Evolutionary conservation across 805 yeast species (phyloP).

Genomic region (Saturnispora halmiae): DNA sequence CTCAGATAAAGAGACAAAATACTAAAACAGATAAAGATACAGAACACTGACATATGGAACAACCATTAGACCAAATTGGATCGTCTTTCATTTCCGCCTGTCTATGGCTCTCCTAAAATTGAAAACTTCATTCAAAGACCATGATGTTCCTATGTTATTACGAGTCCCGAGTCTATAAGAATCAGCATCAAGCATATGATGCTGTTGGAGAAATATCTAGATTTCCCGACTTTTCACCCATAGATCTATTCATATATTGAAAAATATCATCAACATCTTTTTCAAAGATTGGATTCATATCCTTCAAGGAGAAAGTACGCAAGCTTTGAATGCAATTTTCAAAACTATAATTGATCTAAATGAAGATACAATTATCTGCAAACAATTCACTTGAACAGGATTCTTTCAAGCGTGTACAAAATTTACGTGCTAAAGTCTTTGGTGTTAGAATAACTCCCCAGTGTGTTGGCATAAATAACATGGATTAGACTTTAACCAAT

Average conservation of each 20-base stretch:
- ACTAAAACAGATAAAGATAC: too few species aligned
- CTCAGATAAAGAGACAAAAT: too few species aligned
- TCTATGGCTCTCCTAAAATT: too few species aligned
- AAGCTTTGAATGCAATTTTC: constrained; percentile 74
- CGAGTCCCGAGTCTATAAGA: too few species aligned
- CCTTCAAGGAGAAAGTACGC: constrained; percentile 79
- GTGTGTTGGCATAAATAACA: constrained; percentile 68
- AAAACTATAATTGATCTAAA: constrained; percentile 72
- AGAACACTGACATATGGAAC: too few species aligned
- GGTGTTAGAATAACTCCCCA: constrained; percentile 72
- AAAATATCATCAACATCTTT: constrained; percentile 36
- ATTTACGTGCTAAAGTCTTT: constrained; percentile 56
- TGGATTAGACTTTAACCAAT: constrained; percentile 49
- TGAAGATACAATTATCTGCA: constrained; percentile 67
- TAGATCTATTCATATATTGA: constrained; percentile 37
- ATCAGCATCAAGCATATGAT: too few species aligned
- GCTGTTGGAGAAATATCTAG: constrained; percentile 41
- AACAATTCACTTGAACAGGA: constrained; percentile 75
- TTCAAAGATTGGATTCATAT: constrained; percentile 61
- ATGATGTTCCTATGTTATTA: too few species aligned
- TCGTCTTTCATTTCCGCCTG: too few species aligned
- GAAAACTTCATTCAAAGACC: too few species aligned
- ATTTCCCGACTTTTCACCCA: constrained; percentile 34
- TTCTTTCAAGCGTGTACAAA: constrained; percentile 75
- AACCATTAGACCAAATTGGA: too few species aligned